Conservation (phyloP, 176 grass and related monocot species). For the Alloteropsis semialata region DNA sequence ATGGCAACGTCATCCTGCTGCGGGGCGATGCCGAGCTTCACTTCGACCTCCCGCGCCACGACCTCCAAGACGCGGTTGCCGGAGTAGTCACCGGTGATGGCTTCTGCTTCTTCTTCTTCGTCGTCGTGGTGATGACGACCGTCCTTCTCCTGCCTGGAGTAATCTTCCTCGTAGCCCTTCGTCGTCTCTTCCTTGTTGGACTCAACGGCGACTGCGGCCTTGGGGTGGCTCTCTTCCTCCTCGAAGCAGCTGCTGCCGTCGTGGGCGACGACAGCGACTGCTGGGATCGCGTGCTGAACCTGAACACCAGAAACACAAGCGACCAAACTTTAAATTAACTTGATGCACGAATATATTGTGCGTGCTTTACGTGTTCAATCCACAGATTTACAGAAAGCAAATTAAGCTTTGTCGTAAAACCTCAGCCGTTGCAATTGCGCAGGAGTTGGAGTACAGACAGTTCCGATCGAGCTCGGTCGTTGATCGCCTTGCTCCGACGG, state of each 20-base stretch:
- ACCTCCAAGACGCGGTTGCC: background rate
- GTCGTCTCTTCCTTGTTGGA: too few relatives aligned
- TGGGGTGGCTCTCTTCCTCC: background rate
- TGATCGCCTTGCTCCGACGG: too few relatives aligned
- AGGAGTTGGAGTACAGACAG: background rate
- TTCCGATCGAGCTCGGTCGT: too few relatives aligned
- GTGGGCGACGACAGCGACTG: background rate
- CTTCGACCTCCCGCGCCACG: background rate
- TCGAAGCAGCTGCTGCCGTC: background rate
- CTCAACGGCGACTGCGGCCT: background rate
- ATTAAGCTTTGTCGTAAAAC: slow-evolving; percentile 7
- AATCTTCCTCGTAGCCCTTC: background rate
- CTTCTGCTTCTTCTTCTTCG: background rate
- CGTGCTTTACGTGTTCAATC: too few relatives aligned
- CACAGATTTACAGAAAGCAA: too few relatives aligned
- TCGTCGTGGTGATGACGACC: background rate
- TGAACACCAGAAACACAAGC: background rate
- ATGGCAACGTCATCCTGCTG: background rate
- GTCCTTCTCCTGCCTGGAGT: background rate
- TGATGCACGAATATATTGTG: background rate
- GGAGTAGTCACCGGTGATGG: background rate
- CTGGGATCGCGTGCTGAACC: slow-evolving; percentile 3
- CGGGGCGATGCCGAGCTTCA: slow-evolving; percentile 10
- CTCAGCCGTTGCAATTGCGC: slow-evolving; percentile 30
- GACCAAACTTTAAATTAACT: too few relatives aligned